Conservation (phyloP, 805 yeast genomes). For the Candida koratica region DNA sequence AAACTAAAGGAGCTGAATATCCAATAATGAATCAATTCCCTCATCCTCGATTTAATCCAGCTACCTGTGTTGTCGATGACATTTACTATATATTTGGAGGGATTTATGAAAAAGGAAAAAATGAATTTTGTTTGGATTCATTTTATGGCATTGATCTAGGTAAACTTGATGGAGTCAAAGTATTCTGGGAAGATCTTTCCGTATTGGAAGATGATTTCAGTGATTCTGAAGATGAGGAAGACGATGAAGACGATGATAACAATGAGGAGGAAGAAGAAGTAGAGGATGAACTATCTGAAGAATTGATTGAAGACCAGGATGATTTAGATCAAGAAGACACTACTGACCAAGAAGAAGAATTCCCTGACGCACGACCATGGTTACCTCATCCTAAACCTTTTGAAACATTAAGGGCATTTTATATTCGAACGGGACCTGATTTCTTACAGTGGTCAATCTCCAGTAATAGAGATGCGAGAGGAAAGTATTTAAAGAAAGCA, state of each 20-base stretch:
- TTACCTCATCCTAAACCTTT: conserved; percentile 95
- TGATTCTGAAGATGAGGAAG: conserved; percentile 70
- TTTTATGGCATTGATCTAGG: conserved; percentile 83
- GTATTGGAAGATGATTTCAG: conserved; percentile 50
- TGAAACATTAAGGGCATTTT: conserved; percentile 78
- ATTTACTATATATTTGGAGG: conserved; percentile 84
- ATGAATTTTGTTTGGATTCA: conserved; percentile 78
- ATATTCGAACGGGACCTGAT: conserved; percentile 78
- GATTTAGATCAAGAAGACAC: conserved; percentile 51
- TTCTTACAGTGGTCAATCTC: conserved; percentile 93
- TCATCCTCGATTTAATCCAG: conserved; percentile 83
- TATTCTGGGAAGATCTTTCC: conserved; percentile 84
- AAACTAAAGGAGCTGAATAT: conserved; percentile 43
- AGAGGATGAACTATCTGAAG: conserved; percentile 49
- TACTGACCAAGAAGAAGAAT: conserved; percentile 56
- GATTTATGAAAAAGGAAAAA: conserved; percentile 83
- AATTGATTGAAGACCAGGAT: conserved; percentile 66
- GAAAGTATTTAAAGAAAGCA: conserved; percentile 82
- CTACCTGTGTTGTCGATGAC: conserved; percentile 83
- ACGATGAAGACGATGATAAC: conserved; percentile 33
- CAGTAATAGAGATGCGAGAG: conserved; percentile 78
- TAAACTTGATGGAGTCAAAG: conserved; percentile 80
- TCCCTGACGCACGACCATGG: conserved; percentile 94
- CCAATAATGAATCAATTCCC: conserved; percentile 65
- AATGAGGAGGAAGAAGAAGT: conserved; percentile 41